A percentile compares a stretch with the other conserved stretches of the same genome.
Evolutionary conservation across 768 basidiomycete genomes (phyloP).

Genomic region (Sutorius australiensis): DNA sequence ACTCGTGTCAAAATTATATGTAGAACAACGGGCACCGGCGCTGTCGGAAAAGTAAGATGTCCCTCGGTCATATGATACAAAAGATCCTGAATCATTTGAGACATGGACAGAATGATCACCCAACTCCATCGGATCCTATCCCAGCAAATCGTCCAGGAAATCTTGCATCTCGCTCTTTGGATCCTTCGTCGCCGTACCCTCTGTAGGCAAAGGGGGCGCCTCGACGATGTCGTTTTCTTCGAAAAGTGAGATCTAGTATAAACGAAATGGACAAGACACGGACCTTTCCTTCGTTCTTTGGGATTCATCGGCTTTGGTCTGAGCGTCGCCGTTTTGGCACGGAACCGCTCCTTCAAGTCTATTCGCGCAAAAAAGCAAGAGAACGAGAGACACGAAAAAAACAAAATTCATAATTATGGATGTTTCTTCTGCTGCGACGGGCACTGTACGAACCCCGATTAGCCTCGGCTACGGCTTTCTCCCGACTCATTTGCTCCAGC

Average conservation of each 20-base stretch:
- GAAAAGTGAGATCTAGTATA: not conserved
- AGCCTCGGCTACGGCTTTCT: slow-evolving; percentile 74
- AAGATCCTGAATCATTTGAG: not conserved
- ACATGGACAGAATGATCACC: not conserved
- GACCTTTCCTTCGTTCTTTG: slow-evolving; percentile 40
- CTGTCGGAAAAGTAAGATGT: not conserved
- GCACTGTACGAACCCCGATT: slow-evolving; percentile 51
- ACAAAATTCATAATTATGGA: not conserved
- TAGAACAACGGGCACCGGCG: not conserved
- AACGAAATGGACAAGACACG: slow-evolving; percentile 7
- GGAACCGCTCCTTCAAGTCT: slow-evolving; percentile 61
- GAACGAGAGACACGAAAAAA: not conserved
- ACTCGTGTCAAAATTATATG: not conserved
- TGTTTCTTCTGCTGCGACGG: not conserved
- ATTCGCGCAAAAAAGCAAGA: not conserved
- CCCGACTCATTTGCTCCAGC: slow-evolving; percentile 61
- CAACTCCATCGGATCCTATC: slow-evolving; percentile 21
- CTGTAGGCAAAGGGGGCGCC: slow-evolving; percentile 53
- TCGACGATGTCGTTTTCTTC: slow-evolving; percentile 37
- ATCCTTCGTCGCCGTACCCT: slow-evolving; percentile 31
- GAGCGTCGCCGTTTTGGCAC: slow-evolving; percentile 50
- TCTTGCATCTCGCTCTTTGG: slow-evolving; percentile 64
- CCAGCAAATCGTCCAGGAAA: slow-evolving; percentile 64
- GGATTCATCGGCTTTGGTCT: slow-evolving; percentile 34
- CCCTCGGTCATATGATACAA: not conserved